Percentiles rank a stretch among this genome's conserved stretches.
phyloP scores from a whole-genome alignment of 148 eudicot species.

The Persicaria maculosa region DNA sequence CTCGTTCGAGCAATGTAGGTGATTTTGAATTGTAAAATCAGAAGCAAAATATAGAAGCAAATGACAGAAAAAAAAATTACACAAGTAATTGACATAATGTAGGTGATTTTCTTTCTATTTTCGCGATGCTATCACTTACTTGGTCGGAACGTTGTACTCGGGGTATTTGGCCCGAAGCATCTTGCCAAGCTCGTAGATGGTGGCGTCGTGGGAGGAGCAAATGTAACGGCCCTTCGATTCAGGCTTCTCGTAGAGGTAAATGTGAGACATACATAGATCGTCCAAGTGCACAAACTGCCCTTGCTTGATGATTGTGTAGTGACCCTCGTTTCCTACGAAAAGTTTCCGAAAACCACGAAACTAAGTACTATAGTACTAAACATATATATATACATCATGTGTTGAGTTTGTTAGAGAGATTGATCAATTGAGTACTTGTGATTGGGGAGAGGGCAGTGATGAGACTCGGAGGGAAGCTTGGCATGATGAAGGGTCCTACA shows the following conservation, averaged over 20 bases:
- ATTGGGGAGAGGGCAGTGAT: conserved; percentile 77
- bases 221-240: conserved; percentile 73
- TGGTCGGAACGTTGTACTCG: conserved; percentile 65
- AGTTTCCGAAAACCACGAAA: too few species aligned
- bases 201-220: conserved; percentile 75
- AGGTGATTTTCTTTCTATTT: too few species aligned
- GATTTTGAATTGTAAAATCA: too few species aligned
- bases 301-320: conserved; percentile 71
- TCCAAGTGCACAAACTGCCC: conserved; percentile 85
- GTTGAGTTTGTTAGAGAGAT: too few species aligned
- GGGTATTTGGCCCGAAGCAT: conserved; percentile 69
- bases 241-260: conserved; percentile 66
- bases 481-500: conserved; percentile 77
- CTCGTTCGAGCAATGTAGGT: too few species aligned
- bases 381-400: too few species aligned
- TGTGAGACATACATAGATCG: conserved; percentile 81
- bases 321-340: conserved; percentile 59
- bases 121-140: conserved; percentile 28
- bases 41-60: too few species aligned
- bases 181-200: conserved; percentile 53
- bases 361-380: too few species aligned
- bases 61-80: too few species aligned
- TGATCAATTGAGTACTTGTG: conserved; percentile 36
- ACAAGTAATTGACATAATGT: too few species aligned
- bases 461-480: conserved; percentile 79